Evolutionary conservation across 2,329 filamentous ascomycete species (phyloP).

Genomic region (Aureobasidium zeae): DNA sequence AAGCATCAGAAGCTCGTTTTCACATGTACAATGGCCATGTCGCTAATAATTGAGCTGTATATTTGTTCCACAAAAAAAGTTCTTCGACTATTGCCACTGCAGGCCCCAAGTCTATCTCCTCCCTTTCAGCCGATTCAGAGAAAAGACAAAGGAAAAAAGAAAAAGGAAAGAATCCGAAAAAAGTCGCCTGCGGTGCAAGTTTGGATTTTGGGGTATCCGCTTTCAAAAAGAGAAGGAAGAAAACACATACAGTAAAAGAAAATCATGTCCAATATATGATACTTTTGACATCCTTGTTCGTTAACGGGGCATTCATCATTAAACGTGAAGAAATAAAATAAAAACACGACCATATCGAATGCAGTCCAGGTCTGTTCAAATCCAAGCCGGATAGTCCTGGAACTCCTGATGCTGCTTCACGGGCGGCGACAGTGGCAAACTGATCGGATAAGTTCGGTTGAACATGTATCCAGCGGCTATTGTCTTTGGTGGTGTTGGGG

Average conservation of each 20-base stretch:
- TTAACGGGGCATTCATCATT: slow-evolving; percentile 8
- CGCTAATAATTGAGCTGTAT: too few relatives aligned
- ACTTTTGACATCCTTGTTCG: slow-evolving; percentile 10
- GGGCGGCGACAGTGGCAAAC: slow-evolving; percentile 12
- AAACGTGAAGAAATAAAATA: not conserved
- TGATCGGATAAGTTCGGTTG: not conserved
- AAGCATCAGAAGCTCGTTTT: too few relatives aligned
- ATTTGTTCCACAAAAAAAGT: too few relatives aligned
- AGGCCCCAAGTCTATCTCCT: too few relatives aligned
- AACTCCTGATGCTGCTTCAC: slow-evolving; percentile 10
- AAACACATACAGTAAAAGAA: too few relatives aligned
- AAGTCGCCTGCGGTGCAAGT: too few relatives aligned
- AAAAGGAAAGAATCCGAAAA: too few relatives aligned
- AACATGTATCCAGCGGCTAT: slow-evolving; percentile 15
- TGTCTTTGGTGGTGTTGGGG: slow-evolving; percentile 8
- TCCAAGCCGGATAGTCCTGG: slow-evolving; percentile 15
- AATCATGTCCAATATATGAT: slow-evolving; percentile 9
- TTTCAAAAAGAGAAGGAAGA: too few relatives aligned
- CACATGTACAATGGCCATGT: too few relatives aligned
- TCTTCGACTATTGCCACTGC: too few relatives aligned
- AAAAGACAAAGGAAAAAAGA: too few relatives aligned
- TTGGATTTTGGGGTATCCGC: slow-evolving; percentile 15
- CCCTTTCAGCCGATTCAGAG: too few relatives aligned
- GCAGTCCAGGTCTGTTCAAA: slow-evolving; percentile 9
- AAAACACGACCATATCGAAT: not conserved